Conservation (phyloP, 2,329 filamentous ascomycete species). For the Metarhizium brunneum region DNA sequence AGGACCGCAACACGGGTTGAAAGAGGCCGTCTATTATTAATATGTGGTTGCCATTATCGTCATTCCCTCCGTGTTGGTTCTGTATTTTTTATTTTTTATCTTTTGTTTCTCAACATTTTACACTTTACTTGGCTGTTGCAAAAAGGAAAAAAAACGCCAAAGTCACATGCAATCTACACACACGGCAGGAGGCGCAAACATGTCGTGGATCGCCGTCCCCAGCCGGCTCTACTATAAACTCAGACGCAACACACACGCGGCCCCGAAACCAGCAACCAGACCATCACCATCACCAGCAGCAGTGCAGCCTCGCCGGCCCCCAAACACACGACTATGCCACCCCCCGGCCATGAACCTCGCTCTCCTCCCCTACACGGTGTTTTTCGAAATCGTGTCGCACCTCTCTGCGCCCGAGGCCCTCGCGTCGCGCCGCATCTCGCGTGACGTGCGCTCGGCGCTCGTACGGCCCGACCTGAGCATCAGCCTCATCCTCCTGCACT, state of each 20-base stretch:
- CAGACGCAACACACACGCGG: background rate
- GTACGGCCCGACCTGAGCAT: constrained; percentile 35
- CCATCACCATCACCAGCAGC: too few relatives aligned
- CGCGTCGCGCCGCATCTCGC: constrained; percentile 42
- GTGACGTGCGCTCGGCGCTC: constrained; percentile 39
- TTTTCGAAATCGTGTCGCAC: constrained; percentile 41
- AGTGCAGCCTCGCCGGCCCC: background rate
- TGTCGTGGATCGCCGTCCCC: background rate
- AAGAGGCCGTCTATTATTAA: too few relatives aligned
- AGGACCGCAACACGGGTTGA: too few relatives aligned
- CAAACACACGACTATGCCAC: background rate
- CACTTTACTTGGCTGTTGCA: too few relatives aligned
- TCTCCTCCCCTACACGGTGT: constrained; percentile 47
- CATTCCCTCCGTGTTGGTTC: too few relatives aligned
- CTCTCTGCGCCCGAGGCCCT: constrained; percentile 42
- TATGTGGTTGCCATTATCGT: too few relatives aligned
- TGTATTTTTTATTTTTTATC: too few relatives aligned
- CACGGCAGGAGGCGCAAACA: background rate
- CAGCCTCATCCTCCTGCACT: constrained; percentile 35
- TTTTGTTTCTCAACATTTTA: too few relatives aligned
- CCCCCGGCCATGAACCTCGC: constrained; percentile 25
- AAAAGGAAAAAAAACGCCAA: too few relatives aligned
- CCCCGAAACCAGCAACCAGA: too few relatives aligned
- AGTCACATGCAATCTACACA: too few relatives aligned
- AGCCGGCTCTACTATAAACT: background rate